phyloP scores from a whole-genome alignment of 495 filamentous ascomycete genomes.

The Podospora fimiseda region DNA sequence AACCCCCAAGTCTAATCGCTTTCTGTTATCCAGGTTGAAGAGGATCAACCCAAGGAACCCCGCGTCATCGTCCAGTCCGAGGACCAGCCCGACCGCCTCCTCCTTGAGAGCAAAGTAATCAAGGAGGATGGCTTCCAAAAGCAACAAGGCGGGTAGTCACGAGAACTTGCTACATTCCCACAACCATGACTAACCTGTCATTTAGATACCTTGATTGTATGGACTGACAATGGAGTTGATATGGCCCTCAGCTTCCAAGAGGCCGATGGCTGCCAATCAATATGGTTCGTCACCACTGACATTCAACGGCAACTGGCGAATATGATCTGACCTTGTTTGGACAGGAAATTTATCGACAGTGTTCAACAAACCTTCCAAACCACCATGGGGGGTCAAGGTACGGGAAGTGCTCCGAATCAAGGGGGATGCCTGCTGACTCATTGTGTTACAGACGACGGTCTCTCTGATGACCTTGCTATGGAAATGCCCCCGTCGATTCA shows the following conservation, averaged over 20 bases:
- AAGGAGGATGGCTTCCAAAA: constrained; percentile 98
- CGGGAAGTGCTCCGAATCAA: not conserved
- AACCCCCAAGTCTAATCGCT: not conserved
- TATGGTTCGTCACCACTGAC: constrained; percentile 58
- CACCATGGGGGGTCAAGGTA: constrained; percentile 47
- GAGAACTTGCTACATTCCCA: not conserved
- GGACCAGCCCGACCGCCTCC: constrained; percentile 72
- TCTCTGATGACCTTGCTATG: constrained; percentile 76
- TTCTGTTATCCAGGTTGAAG: constrained; percentile 28
- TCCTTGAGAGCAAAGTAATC: constrained; percentile 83
- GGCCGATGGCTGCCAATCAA: constrained; percentile 84
- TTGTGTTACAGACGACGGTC: constrained; percentile 63
- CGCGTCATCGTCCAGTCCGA: constrained; percentile 89
- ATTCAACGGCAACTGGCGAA: constrained; percentile 4
- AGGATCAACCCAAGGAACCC: constrained; percentile 58
- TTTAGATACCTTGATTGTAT: constrained; percentile 92
- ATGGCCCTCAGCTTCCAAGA: constrained; percentile 99
- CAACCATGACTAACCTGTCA: constrained; percentile 21
- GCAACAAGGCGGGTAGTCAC: constrained; percentile 75
- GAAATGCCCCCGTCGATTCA: constrained; percentile 61
- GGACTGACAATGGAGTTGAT: constrained; percentile 90
- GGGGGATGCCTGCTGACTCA: constrained; percentile 6
- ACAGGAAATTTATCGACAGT: constrained; percentile 83
- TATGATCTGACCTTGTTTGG: constrained; percentile 11
- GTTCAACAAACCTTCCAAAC: constrained; percentile 58